Base-by-base conservation (phyloP, 257 asterid genomes). In the Handroanthus guayacan region DNA sequence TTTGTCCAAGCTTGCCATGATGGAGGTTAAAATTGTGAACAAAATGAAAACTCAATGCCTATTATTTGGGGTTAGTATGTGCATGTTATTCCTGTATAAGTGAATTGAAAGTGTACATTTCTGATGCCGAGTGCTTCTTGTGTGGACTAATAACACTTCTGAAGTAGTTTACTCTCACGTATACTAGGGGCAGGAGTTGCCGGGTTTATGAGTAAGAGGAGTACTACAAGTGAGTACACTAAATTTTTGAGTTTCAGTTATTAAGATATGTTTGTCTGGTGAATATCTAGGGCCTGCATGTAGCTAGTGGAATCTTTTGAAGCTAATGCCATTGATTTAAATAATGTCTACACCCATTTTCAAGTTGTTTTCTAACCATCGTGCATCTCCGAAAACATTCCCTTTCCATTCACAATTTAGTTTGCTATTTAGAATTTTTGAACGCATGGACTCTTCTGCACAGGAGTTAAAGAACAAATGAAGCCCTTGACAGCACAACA, bases 161-260 rank as follows among this genome's bases (percentile, higher is more conserved):
- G 82, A 82, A 83, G 85, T 88, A 85, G 96, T 85, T 86, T 68
- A 57, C 66, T 91, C 86, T 87, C 97, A 93, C 98, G 97, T 79
- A 80, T 91, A 79, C 76, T 93, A 70, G 90, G 89, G 58, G 92
- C 90, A 58, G 97, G 97, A 79, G 88, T 86, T 78, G 91, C 97
- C 2, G 97, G 92, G 62, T 83, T 97, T 47, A 61, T 90, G 45
- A 80, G 92, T 85, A 93, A 76, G 18, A 89, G 80, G 69, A 85
- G 82, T 67, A 80, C 82, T 62, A 62, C 93, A 72, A 82, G 99
- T 93, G 87, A 85, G 96, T 80, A 57, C 38, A 62, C 57, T 75
- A 71, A 31, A 73, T 73, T 51, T 66, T 71, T 45, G 12, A 39
- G 48, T 55, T 54, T 68, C 5, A 60, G 11, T 64, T 60, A 31